Percentiles rank a stretch among this genome's conserved stretches.
These are phyloP conservation scores for Pyrenochaeta sp. DNA, from an alignment of 2,329 filamentous ascomycete species.

Conservation along the genomic window DNA sequence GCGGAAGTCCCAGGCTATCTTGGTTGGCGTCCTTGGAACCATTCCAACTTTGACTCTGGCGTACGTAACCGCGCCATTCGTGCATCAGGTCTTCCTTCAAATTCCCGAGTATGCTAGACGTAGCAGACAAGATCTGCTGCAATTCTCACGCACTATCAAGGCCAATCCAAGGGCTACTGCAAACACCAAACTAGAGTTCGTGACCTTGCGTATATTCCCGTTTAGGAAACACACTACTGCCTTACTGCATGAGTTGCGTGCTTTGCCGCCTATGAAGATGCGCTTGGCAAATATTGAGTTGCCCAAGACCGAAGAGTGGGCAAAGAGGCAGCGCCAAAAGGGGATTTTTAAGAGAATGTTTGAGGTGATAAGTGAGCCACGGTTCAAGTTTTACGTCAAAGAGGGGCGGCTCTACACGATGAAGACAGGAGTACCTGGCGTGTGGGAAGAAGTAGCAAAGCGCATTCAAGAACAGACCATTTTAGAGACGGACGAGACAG, in stretches of 20 bases:
- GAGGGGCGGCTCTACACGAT: conserved; percentile 41
- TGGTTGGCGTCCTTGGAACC: conserved; percentile 41
- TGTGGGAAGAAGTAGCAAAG: conserved; percentile 46
- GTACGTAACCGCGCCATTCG: conserved; percentile 49
- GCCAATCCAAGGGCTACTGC: conserved; percentile 20
- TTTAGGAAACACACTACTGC: conserved; percentile 40
- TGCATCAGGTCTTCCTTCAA: conserved; percentile 41
- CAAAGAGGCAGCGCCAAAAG: conserved; percentile 28
- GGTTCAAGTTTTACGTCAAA: conserved; percentile 48
- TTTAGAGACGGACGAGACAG: conserved; percentile 3
- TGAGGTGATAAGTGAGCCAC: conserved; percentile 38
- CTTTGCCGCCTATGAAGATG: conserved; percentile 33
- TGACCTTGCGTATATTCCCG: conserved; percentile 46
- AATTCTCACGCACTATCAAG: conserved; percentile 30
- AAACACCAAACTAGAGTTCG: conserved; percentile 44
- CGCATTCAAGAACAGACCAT: conserved; percentile 39
- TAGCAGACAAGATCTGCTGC: conserved; percentile 34
- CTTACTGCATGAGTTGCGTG: conserved; percentile 43
- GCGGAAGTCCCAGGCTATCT: conserved; percentile 36
- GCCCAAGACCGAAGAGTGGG: conserved; percentile 31
- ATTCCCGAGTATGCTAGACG: conserved; percentile 40
- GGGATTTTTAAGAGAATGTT: conserved; percentile 20
- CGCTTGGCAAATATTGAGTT: conserved; percentile 46
- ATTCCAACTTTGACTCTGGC: conserved; percentile 44
- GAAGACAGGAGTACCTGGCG: conserved; percentile 43